Conservation (phyloP, 768 basidiomycete species). For the Calocybe gangraenosa region DNA sequence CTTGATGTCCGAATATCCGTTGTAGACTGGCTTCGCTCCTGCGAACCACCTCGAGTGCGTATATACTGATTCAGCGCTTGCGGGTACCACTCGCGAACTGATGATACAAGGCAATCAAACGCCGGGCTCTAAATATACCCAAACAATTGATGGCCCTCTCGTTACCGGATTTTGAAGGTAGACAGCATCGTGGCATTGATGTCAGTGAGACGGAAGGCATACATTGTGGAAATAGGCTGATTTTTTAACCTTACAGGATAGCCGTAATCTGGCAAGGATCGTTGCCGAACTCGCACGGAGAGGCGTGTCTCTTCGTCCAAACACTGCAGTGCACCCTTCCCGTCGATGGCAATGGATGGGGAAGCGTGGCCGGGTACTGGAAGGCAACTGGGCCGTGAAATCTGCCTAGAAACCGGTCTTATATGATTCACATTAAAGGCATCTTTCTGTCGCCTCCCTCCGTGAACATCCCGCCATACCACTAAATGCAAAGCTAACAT, state of each 20-base stretch:
- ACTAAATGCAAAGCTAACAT: too few species aligned
- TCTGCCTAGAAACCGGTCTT: too few species aligned
- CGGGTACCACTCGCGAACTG: conserved; percentile 7
- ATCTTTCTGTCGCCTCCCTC: too few species aligned
- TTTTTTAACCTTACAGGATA: conserved; percentile 54
- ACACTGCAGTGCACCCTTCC: conserved; percentile 61
- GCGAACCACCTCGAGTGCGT: conserved; percentile 16
- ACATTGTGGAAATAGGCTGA: conserved; percentile 1
- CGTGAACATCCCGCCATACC: too few species aligned
- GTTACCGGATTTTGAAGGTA: conserved; percentile 74
- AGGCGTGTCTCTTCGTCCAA: conserved; percentile 66
- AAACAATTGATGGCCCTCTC: conserved; percentile 73
- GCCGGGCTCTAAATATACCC: conserved; percentile 57
- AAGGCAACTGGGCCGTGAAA: conserved; percentile 26
- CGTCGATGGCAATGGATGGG: conserved; percentile 89
- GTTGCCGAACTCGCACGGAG: conserved; percentile 71
- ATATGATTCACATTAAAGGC: too few species aligned
- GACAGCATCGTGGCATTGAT: conserved; percentile 86
- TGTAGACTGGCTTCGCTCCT: conserved; percentile 36
- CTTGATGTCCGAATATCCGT: conserved; percentile 71
- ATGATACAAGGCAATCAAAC: conserved; percentile 14
- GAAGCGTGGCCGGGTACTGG: conserved; percentile 61
- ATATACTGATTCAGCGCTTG: conserved; percentile 17
- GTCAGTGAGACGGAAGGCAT: conserved; percentile 43
- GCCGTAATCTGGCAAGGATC: conserved; percentile 84